Evolutionary conservation across 768 basidiomycete genomes (phyloP).

Genomic region (Pulveroboletus sp.): DNA sequence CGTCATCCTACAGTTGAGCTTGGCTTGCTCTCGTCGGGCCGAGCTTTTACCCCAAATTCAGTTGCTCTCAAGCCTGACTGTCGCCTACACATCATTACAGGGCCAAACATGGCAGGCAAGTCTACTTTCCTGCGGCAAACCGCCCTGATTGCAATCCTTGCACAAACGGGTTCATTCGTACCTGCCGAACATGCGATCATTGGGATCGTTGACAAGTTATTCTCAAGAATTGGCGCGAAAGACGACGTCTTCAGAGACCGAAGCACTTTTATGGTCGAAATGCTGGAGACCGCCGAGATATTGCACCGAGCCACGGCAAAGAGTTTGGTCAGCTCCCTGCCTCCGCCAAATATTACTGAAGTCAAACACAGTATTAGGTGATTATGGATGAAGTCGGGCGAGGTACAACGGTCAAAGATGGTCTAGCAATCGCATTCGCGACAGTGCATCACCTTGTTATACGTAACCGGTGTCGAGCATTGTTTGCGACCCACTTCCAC

Average conservation of each 20-base stretch:
- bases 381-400: conserved; percentile 99
- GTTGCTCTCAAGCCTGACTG: conserved; percentile 57
- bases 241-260: conserved; percentile 92
- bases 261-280: conserved; percentile 99
- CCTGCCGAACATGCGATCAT: conserved; percentile 80
- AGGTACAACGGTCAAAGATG: conserved; percentile 90
- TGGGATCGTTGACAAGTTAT: conserved; percentile 87
- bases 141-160: conserved; percentile 85
- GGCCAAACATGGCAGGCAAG: conserved; percentile 96
- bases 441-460: conserved; percentile 78
- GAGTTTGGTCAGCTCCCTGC: conserved; percentile 63
- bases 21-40: conserved; percentile 69
- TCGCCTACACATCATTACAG: conserved; percentile 82
- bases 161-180: conserved; percentile 91
- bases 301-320: conserved; percentile 75
- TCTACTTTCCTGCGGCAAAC: conserved; percentile 91
- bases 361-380: conserved; percentile 50
- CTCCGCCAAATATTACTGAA: not conserved
- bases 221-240: conserved; percentile 92
- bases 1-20: conserved; percentile 94
- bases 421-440: conserved; percentile 91
- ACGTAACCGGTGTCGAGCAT: conserved; percentile 71
- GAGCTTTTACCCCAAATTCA: conserved; percentile 84
- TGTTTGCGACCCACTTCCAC: conserved; percentile 99
- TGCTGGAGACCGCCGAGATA: conserved; percentile 93